Conservation (phyloP, 2,329 filamentous ascomycete species). For the Ophiostoma perfectum region DNA sequence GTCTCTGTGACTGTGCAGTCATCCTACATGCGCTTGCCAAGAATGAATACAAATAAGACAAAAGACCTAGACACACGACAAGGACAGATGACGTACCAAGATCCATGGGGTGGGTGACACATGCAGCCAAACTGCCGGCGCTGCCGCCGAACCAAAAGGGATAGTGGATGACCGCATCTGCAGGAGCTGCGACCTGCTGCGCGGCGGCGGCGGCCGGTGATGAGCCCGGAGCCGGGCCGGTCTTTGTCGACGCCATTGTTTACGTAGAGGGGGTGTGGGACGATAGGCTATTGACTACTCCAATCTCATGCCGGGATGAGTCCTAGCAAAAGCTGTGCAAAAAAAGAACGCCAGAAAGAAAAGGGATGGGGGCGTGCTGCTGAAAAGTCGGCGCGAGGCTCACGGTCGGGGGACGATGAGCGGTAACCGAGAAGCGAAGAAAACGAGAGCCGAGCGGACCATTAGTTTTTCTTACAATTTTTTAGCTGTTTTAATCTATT, state of each 20-base stretch:
- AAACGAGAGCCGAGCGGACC: not conserved
- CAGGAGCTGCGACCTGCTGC: not conserved
- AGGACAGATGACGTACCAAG: conserved; percentile 36
- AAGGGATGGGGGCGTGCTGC: not conserved
- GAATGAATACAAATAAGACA: too few relatives aligned
- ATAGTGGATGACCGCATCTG: conserved; percentile 45
- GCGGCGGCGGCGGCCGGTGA: conserved; percentile 22
- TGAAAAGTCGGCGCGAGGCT: conserved; percentile 1
- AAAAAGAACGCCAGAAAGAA: not conserved
- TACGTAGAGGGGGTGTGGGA: not conserved
- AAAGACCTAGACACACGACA: too few relatives aligned
- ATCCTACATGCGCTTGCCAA: too few relatives aligned
- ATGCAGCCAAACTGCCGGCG: conserved; percentile 84
- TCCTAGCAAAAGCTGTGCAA: too few relatives aligned
- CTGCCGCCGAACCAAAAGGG: conserved; percentile 97
- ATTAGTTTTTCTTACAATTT: not conserved
- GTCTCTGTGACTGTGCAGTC: too few relatives aligned
- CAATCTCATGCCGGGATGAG: too few relatives aligned
- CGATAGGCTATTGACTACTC: too few relatives aligned
- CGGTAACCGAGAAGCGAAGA: conserved; percentile 11
- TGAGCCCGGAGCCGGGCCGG: conserved; percentile 12
- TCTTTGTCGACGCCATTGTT: conserved; percentile 26
- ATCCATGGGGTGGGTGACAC: conserved; percentile 89
- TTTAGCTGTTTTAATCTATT: not conserved
- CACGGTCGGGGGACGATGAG: conserved; percentile 2